Evolutionary conservation across 2,329 filamentous ascomycete species (phyloP).

Genomic region (Xylaria sp.): DNA sequence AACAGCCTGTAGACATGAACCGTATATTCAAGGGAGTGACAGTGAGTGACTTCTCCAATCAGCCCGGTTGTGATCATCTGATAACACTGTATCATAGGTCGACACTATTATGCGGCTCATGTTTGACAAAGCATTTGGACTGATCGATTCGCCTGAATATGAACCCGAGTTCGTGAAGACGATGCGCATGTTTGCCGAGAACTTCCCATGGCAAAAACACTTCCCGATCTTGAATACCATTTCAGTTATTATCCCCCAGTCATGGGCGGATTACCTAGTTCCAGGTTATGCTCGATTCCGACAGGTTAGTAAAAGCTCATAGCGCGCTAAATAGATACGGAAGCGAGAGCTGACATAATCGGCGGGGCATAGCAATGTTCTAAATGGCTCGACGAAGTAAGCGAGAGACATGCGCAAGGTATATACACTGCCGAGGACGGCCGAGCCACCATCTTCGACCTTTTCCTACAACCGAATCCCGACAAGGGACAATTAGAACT

Average conservation of each 20-base stretch:
- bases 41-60: constrained; percentile 1
- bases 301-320: constrained; percentile 13
- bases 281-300: constrained; percentile 34
- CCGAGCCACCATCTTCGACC: constrained; percentile 29
- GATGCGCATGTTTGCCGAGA: constrained; percentile 36
- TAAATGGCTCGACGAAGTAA: constrained; percentile 28
- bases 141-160: constrained; percentile 29
- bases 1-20: constrained; percentile 32
- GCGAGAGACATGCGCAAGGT: constrained; percentile 22
- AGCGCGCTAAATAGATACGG: neutral
- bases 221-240: constrained; percentile 29
- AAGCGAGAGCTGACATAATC: neutral
- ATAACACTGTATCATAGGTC: constrained; percentile 18
- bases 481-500: constrained; percentile 27
- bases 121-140: constrained; percentile 26
- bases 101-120: constrained; percentile 37
- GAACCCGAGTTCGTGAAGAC: constrained; percentile 29
- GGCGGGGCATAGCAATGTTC: constrained; percentile 24
- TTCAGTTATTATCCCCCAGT: constrained; percentile 24
- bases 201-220: constrained; percentile 34
- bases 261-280: constrained; percentile 22
- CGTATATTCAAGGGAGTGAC: constrained; percentile 33
- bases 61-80: neutral
- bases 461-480: constrained; percentile 23
- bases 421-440: constrained; percentile 29